Evolutionary conservation across 371 early-diverging fungal genomes (phyloP).

Genomic region (Rhizopus delemar): DNA sequence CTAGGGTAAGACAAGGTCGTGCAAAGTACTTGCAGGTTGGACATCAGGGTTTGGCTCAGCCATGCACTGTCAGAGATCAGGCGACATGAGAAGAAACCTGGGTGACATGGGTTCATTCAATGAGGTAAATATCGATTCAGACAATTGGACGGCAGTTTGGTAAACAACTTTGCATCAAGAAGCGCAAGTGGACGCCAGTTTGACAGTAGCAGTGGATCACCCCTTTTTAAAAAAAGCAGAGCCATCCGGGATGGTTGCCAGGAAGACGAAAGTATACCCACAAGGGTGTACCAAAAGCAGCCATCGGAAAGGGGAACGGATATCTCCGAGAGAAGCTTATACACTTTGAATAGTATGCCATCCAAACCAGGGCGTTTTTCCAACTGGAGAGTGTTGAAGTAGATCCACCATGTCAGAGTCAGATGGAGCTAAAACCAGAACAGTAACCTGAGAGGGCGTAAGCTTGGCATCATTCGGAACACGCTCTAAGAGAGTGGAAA

Average conservation of each 20-base stretch:
- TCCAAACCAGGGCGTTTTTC: neutral
- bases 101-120: neutral
- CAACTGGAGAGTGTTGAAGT: neutral
- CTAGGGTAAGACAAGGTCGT: no score
- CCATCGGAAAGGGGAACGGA: neutral
- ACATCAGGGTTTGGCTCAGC: no score
- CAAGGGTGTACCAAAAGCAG: neutral
- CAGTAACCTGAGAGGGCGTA: neutral
- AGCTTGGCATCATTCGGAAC: neutral
- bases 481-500: neutral
- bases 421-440: neutral
- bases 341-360: neutral
- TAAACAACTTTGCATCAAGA: constrained; percentile 31
- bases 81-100: neutral
- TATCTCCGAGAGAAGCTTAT: neutral
- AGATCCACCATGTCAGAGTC: neutral
- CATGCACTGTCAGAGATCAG: no score
- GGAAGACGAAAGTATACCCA: constrained; percentile 7
- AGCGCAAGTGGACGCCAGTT: constrained; percentile 29
- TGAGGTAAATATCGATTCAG: neutral
- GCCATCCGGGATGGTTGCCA: constrained; percentile 20
- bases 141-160: constrained; percentile 15
- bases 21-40: no score
- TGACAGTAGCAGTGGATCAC: constrained; percentile 4
- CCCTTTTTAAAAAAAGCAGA: constrained; percentile 18